Base-by-base conservation (phyloP, 1,284 basidiomycete species). In the Thecaphora thlaspeos region DNA sequence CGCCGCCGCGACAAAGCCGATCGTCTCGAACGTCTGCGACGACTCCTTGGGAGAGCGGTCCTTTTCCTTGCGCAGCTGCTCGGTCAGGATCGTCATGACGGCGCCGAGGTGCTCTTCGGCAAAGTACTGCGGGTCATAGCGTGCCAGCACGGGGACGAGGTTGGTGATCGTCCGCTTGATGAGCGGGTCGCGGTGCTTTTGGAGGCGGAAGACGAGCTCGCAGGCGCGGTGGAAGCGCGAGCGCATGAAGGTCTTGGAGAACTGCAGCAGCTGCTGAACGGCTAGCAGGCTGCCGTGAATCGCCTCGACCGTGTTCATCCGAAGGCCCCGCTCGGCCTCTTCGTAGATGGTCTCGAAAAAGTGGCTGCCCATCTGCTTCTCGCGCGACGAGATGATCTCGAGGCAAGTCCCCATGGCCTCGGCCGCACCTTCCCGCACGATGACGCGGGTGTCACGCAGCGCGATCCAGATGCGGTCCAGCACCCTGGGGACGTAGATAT, bases 241-340 rank as follows among this genome's bases (percentile, higher is more conserved):
- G 68, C 86, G 86, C 91, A 97, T 94, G 70, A 94, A 96, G 84
- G 92, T 90, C 65, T 91, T 91, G 32, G 91, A 93, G 77, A 96
- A 90, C 52, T 94, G 83, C 14, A 98, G 81, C 30, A 99, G 83
- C 75, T 95, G 90, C 47, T 91, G 87, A 77, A 93, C 91, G 12
- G 92, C 94, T 48, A 98, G 82, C 34, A 99, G 77, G 18, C 90
- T 93, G 1, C 94, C 95, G 66, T 98, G 91, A 40, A 97, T 90
- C 23, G 90, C 84, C 80, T 89, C 94, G 32, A 88, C 84, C 18
- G 87, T 85, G 3, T 85, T 82, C 77, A 87, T 87, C 77, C 88
- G 88, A 49, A 97, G 81, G 1, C 93, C 94, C 51, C 83, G 82
- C 74, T 91, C 89, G 4, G 92, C 91, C 72, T 98, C 93, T 62